phyloP scores from a whole-genome alignment of 208 protist genomes.

The Porcisia hertigi region DNA sequence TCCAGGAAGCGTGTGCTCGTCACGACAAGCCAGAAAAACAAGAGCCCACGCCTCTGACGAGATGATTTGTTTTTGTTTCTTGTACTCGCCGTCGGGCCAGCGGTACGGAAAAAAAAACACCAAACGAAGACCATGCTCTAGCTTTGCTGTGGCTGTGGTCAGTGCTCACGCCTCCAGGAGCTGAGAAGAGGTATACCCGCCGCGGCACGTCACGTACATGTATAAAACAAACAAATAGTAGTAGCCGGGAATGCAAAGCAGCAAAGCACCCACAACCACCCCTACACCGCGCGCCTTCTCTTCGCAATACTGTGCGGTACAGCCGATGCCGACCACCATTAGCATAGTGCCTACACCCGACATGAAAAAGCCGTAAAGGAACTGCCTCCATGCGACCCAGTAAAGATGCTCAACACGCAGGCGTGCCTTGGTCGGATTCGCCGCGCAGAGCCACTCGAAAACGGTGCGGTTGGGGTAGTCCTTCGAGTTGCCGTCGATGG shows the following conservation, averaged over 20 bases:
- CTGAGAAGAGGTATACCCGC: constrained; percentile 50
- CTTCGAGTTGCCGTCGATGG: background rate
- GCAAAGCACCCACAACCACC: constrained; percentile 43
- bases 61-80: too few relatives aligned
- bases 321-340: constrained; percentile 39
- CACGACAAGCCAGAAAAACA: background rate
- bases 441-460: constrained; percentile 52
- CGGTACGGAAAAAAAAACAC: background rate
- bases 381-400: constrained; percentile 66
- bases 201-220: constrained; percentile 57
- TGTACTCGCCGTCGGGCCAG: background rate
- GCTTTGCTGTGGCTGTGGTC: too few relatives aligned
- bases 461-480: constrained; percentile 35
- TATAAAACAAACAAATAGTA: constrained; percentile 67
- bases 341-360: constrained; percentile 60
- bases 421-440: constrained; percentile 48
- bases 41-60: background rate
- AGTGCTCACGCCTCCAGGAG: constrained; percentile 34
- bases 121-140: too few relatives aligned
- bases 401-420: constrained; percentile 73
- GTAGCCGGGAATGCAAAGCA: constrained; percentile 71
- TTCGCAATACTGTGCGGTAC: constrained; percentile 21
- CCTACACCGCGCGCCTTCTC: constrained; percentile 46
- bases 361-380: constrained; percentile 70
- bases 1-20: background rate